Base-by-base conservation (phyloP, 2,329 filamentous ascomycete genomes). In the Diaporthe sp. region DNA sequence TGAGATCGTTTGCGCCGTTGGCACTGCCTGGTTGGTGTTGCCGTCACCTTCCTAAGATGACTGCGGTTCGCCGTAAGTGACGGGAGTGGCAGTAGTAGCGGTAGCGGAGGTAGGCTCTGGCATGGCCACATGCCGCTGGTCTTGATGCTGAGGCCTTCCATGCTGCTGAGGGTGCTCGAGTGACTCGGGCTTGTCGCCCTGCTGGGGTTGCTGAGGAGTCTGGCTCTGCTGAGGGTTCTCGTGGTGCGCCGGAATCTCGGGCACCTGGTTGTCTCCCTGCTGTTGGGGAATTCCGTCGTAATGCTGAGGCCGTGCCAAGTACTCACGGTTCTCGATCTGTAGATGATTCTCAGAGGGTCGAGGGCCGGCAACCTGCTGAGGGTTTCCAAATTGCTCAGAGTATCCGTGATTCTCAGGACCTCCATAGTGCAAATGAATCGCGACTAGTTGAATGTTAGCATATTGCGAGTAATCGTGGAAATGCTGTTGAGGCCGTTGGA, bases 1-100 rank as follows among this genome's bases (percentile, higher is more conserved):
- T 30, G 17, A 3, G 3, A 3, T 2, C 8, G 15, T 0, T 12
- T 9, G 13, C 37, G 2, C n/a, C 37, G 2, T 4, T 19, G n/a
- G 12, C n/a, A 10, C n/a, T 19, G 56, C 35, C n/a, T 39, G n/a
- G 1, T 12, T 7, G 37, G 2, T 22, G 15, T 10, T 17, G 37
- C 9, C 13, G 27, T 27, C 58, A 42, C 9, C 58, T 44, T 13
- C 58, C 37, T 63, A 30, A 63, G 58, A 27, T 30, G 37, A 44
- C 39, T 44, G 37, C 39, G 27, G 58, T 22, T 37, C 37, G 17
- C 30, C 37, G 22, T 50, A 9, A 17, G 15, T 30, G 58, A 12
- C 25, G 13, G 58, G 58, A 8, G 25, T 17, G 5, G 35, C 32
- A 13, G n/a, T 30, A 6, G 35, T 10, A 37, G 5, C 32, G 12